Evolutionary conservation across 257 asterid species (phyloP), one percentile per base, ranked within the genome.

Genomic region (Rhazya stricta): DNA sequence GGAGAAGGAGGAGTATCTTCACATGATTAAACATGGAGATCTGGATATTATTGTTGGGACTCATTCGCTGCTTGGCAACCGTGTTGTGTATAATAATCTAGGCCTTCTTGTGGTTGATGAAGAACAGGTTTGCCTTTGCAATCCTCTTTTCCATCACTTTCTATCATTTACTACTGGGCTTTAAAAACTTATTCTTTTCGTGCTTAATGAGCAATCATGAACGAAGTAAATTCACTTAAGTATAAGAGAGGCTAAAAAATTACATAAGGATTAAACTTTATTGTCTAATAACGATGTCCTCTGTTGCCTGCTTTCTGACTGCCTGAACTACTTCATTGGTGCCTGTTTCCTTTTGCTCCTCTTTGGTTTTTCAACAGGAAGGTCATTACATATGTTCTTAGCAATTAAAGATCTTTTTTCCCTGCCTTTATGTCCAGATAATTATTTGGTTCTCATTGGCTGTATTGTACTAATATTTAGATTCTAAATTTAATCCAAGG

Each of bases 81-180:
- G 96, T 67, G 98, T 94, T 77, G 98, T 88, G 53, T 94, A 94
- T 74, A 89, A 73, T 82, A 94, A 91, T 77, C 90, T 94, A 3
- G 97, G 97, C 82, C 88, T 94, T 77, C 98, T 94, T 80, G 98
- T 94, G 83, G 96, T 94, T 80, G 98, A 94, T 79, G 98, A 94
- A 87, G 98, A 94, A 78, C 98, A 94, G 98, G 98, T 94, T 77
- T 78, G 80, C 51, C 76, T 76, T n/a, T 67, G 74, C 76, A 75
- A 79, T 67, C 81, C 79, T 68, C 37, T 84, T 71, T 73, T 58
- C 75, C 78, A 75, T 70, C 69, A n/a, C 72, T 58, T 79, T 3
- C 12, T 63, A 72, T 62, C 39, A 57, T 71, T 79, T 76, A 36
- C 46, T 71, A 74, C 41, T 41, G 32, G 30, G 12, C 30, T 30